A percentile compares a stretch with the other conserved stretches of the same genome.
phyloP scores from a whole-genome alignment of 768 basidiomycete species.

The Leccinum subgranulosum region DNA sequence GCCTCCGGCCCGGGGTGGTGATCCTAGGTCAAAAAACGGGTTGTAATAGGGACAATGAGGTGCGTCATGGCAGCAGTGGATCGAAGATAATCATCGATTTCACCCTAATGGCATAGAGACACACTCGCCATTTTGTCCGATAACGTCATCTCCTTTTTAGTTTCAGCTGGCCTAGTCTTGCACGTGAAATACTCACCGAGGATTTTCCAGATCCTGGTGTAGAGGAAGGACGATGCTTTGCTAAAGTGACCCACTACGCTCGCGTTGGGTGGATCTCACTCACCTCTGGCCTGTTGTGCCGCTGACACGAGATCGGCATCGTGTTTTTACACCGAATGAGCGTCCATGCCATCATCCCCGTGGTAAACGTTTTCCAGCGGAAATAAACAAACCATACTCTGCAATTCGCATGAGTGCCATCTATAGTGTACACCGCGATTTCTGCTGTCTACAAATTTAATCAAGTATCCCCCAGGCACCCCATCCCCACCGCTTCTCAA shows the following conservation, averaged over 20 bases:
- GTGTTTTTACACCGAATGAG: not conserved
- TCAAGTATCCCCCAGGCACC: not conserved
- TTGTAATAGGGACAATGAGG: too few species aligned
- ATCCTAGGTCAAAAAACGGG: too few species aligned
- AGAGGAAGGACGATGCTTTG: too few species aligned
- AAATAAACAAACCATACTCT: not conserved
- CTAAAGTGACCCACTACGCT: not conserved
- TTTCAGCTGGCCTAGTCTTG: too few species aligned
- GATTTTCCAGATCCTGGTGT: too few species aligned
- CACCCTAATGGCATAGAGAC: too few species aligned
- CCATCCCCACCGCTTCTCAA: not conserved
- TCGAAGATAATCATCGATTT: too few species aligned
- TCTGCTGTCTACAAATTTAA: not conserved
- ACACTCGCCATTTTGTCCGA: too few species aligned
- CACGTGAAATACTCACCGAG: too few species aligned
- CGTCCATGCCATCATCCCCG: not conserved
- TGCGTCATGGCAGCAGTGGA: too few species aligned
- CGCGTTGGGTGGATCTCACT: not conserved
- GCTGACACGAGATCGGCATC: not conserved
- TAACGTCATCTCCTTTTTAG: too few species aligned
- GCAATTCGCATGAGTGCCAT: not conserved
- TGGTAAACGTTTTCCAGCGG: not conserved
- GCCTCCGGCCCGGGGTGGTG: too few species aligned
- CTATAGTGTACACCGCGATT: not conserved
- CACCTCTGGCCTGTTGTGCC: not conserved